Evolutionary conservation across 1,284 basidiomycete genomes (phyloP), one percentile per base, ranked within the genome.

Genomic region (Irpex sp.): DNA sequence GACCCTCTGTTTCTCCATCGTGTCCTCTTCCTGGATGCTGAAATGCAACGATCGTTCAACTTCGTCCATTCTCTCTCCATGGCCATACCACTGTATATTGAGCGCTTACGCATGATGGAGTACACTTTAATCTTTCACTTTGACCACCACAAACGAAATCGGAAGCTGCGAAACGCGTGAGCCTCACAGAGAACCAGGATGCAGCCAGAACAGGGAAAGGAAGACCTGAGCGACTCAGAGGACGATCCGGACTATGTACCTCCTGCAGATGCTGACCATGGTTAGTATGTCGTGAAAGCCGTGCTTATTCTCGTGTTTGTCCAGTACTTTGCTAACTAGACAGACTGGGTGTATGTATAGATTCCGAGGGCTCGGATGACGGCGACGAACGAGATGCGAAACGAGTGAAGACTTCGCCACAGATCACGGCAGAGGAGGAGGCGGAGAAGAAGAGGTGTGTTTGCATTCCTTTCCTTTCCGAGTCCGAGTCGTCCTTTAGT

Each of bases 211-310:
- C 26, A 19, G 31, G 34, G 31, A 9, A 54, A 49, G 38, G 62
- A 69, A 7, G 68, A 72, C 62, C 21, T 26, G 21, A 81, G 82
- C 2, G 88, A 89, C 70, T 87, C 85, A 44, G 88, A 88, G 68
- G 82, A 86, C 67, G 89, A 91, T 66, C 74, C 75, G 8, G 88
- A 90, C 70, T 91, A 88, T 63, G 77, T 86, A n/a, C 89, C 87
- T 19, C 78, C 79, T 15, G 73, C 71, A 26, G 63, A 73, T 67
- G 79, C 79, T 15, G 73, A 71, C 26, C 59, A 73, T 67, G 79
- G 80, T 83, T 62, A 19, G 59, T 40, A 15, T 61, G 21, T 26
- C 21, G 21, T 26, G 21, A 3, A 26, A 3, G 21, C 21, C 21
- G n/a, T n/a, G n/a, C n/a, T n/a, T n/a, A n/a, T n/a, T n/a, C n/a